Evolutionary conservation across 495 filamentous ascomycete species (phyloP), one percentile per base, ranked within the genome.

Genomic region (Xylaria nigripes): DNA sequence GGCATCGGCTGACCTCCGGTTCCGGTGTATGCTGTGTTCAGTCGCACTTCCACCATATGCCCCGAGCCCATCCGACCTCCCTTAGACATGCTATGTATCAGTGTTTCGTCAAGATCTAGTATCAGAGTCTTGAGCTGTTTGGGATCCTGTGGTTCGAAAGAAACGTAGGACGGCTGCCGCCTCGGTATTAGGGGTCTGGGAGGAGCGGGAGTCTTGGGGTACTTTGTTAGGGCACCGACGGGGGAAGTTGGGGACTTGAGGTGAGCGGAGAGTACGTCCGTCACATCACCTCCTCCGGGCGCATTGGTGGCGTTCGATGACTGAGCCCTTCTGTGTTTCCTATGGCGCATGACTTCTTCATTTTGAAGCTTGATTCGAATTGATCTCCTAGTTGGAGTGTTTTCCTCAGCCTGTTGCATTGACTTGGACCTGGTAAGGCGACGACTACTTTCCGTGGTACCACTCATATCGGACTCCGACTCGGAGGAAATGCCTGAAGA

Each of bases 41-140:
- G 79, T 62, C 92, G 93, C 59, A 98, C 93, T 72, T 98, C 93
- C 29, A 98, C 92, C 93, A 97, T 97, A 70, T 98, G 94, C 21
- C 93, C 93, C 23, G 87, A 91, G 60, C 85, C 88, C 90, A 95
- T 96, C 38, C 90, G 82, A 32, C 92, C 91, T 24, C 93, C 93
- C 68, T 96, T 96, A 43, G 92, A 89, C 71, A 96, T 85, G 66
- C 90, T 95, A 73, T 98, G 93, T 62, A 98, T 97, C 48, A 98
- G 73, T 0, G 93, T 98, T 65, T 98, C 93, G 67, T 98, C 93
- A 15, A 98, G 81, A 66, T 98, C 93, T 24, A 98, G 77, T 59
- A 98, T 92, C 54, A 98, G 69, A 2, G 93, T 97, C 72, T 98
- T 98, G 65, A 91, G 85, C 66, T 70, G 72, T 58, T 70, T 69